phyloP scores from a whole-genome alignment of 164 flowering plant genomes.

The Annona squamosa region DNA sequence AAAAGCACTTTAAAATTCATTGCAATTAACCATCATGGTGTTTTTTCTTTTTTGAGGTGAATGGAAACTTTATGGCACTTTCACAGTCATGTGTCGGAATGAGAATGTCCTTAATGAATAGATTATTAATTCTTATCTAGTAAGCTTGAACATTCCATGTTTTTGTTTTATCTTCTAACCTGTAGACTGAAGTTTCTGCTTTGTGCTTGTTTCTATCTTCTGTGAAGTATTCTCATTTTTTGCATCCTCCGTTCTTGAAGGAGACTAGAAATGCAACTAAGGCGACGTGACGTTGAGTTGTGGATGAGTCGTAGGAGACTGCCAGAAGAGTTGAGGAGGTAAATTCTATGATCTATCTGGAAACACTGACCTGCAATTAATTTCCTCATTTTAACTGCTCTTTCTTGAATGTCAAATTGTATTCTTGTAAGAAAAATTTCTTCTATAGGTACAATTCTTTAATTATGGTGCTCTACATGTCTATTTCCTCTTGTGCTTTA shows the following conservation, averaged over 20 bases:
- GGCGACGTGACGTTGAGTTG: conserved; percentile 28
- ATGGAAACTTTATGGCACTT: too few relatives aligned
- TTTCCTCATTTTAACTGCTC: neutral
- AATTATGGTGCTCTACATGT: too few relatives aligned
- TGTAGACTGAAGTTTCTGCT: neutral
- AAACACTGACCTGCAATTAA: neutral
- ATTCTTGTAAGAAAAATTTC: too few relatives aligned
- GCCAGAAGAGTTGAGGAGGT: conserved; percentile 24
- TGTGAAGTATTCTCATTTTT: neutral
- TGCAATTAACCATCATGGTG: too few relatives aligned
- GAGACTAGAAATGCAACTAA: conserved; percentile 31
- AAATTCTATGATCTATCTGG: neutral
- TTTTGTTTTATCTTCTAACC: neutral
- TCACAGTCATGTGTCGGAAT: too few relatives aligned
- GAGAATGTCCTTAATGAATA: too few relatives aligned
- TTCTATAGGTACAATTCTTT: too few relatives aligned
- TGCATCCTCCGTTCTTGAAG: conserved; percentile 8
- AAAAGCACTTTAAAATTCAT: too few relatives aligned
- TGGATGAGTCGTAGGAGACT: conserved; percentile 31
- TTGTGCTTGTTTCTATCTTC: neutral
- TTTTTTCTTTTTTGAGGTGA: too few relatives aligned
- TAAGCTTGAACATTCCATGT: neutral
- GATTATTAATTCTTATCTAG: neutral
- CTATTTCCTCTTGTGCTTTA: too few relatives aligned
- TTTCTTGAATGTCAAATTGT: neutral